Evolutionary conservation across 768 basidiomycete species (phyloP), one percentile per base, ranked within the genome.

Genomic region (Tricholoma matsutake): DNA sequence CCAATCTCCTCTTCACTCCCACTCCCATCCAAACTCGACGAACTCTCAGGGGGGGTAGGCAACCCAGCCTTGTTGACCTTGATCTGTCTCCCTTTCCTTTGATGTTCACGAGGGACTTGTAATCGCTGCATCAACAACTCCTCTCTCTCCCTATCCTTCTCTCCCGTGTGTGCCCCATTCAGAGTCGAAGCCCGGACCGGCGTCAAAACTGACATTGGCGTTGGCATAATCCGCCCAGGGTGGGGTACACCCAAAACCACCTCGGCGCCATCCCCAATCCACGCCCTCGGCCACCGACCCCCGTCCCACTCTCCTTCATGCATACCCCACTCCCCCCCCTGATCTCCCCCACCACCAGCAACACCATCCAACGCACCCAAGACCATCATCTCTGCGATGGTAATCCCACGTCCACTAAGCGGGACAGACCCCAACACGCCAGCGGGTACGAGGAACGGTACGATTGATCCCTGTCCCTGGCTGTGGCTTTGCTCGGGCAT

Each of bases 381-480:
- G 1, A 76, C 54, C 8, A 76, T 49, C 49, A 69, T 61, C 60
- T 74, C 76, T n/a, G 69, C 74, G 1, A 71, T 37, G 34, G 65
- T 67, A 56, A 67, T 28, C 47, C 18, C 41, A 28, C 47, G 16
- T 25, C 13, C 45, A 47, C 51, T 41, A 25, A 47, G 49, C 0
- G 29, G 45, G 22, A 32, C 4, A n/a, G 43, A 16, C 1, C 63
- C 67, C 4, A 65, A 31, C 1, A 61, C 52, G 20, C 65, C 67
- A 0, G 61, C 43, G 16, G 66, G 66, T 16, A 67, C 16, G 37
- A 67, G 37, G 57, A 39, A 67, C 25, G 66, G 66, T 0, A 62
- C 49, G 1, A 58, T 51, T 8, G 6, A 1, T 10, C n/a, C 54
- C 16, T 31, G n/a, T 5, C 13, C 49, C 22, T 16, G 58, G 43